phyloP scores from a whole-genome alignment of 768 basidiomycete genomes.

The Lactifluus volemus region DNA sequence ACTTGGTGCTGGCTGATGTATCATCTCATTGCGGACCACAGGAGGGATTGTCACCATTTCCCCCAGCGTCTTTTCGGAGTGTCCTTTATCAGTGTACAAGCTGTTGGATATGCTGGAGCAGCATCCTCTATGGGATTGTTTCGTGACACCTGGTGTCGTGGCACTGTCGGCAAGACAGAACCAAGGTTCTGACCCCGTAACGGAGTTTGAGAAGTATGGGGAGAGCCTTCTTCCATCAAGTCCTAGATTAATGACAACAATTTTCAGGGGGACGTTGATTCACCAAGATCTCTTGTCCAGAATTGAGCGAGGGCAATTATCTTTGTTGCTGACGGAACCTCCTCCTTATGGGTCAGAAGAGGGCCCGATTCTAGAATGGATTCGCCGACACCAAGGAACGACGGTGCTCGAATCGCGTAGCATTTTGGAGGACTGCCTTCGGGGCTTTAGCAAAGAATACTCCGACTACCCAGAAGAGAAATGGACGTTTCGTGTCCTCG shows the following conservation, averaged over 20 bases:
- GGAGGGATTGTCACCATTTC: constrained; percentile 72
- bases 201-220: constrained; percentile 17
- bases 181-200: constrained; percentile 22
- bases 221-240: neutral
- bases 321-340: constrained; percentile 42
- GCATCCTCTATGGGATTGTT: constrained; percentile 64
- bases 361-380: constrained; percentile 4
- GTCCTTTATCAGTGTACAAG: constrained; percentile 40
- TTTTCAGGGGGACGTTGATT: constrained; percentile 16
- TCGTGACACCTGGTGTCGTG: constrained; percentile 55
- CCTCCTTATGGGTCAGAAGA: constrained; percentile 25
- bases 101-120: constrained; percentile 42
- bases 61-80: constrained; percentile 46
- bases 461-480: constrained; percentile 28
- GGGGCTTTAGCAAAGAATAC: constrained; percentile 32
- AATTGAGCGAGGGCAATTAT: constrained; percentile 49
- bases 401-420: constrained; percentile 27
- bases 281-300: constrained; percentile 32
- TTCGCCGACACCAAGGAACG: constrained; percentile 3
- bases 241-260: constrained; percentile 1
- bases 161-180: constrained; percentile 42
- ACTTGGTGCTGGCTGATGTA: neutral
- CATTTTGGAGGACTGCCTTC: constrained; percentile 37
- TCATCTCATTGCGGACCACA: constrained; percentile 22
- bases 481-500: constrained; percentile 33